A percentile compares a stretch with the other conserved stretches of the same genome.
phyloP scores from a whole-genome alignment of 1,139 yeast species.

The Arxiozyma heterogenica region DNA sequence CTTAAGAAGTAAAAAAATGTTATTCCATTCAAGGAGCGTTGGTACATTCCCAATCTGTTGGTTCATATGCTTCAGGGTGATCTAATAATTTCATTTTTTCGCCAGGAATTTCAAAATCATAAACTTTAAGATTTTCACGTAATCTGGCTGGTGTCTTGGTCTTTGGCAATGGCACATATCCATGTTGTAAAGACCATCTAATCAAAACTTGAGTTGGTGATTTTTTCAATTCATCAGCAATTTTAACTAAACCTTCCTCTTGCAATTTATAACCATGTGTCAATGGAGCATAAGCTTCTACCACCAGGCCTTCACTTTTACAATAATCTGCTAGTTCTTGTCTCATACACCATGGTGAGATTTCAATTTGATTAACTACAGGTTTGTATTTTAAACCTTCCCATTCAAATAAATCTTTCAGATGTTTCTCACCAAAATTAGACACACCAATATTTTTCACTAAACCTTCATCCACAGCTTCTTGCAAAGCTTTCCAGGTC shows the following conservation, averaged over 20 bases:
- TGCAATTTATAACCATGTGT: slow-evolving; percentile 48
- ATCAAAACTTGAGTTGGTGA: slow-evolving; percentile 38
- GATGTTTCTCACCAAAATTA: slow-evolving; percentile 54
- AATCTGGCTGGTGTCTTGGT: slow-evolving; percentile 47
- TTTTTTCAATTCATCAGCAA: slow-evolving; percentile 33
- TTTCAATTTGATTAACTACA: slow-evolving; percentile 59
- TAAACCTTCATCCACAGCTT: slow-evolving; percentile 47
- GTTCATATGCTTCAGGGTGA: slow-evolving; percentile 51
- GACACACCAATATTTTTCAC: slow-evolving; percentile 61
- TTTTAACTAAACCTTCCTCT: slow-evolving; percentile 39
- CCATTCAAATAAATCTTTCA: slow-evolving; percentile 50
- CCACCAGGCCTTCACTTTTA: slow-evolving; percentile 39
- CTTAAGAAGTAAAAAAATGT: neutral
- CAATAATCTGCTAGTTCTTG: slow-evolving; percentile 52
- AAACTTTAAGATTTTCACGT: slow-evolving; percentile 38
- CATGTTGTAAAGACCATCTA: slow-evolving; percentile 49
- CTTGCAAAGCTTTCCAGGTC: slow-evolving; percentile 56
- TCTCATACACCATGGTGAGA: slow-evolving; percentile 72
- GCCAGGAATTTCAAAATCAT: slow-evolving; percentile 40
- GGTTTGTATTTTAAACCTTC: slow-evolving; percentile 45
- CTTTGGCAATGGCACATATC: slow-evolving; percentile 66
- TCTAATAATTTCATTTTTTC: slow-evolving; percentile 40
- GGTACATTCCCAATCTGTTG: slow-evolving; percentile 65
- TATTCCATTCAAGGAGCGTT: slow-evolving; percentile 37
- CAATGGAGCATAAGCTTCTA: slow-evolving; percentile 67